Conservation (phyloP, 495 filamentous ascomycete genomes). For the Astrothelium subdiscretum region DNA sequence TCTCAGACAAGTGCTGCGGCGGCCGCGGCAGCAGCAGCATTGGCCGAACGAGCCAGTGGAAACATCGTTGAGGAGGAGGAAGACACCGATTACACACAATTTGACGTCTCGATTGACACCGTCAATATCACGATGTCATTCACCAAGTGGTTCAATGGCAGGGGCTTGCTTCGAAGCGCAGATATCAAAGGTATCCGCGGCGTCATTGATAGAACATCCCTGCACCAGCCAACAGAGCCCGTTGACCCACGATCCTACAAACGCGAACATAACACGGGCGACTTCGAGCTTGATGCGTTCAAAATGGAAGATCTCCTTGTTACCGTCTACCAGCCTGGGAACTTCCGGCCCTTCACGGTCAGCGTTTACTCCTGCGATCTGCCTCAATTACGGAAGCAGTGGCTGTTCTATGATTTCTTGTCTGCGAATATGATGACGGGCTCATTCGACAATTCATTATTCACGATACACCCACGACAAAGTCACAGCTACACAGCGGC, state of each 20-base stretch:
- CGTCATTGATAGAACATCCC: constrained; percentile 79
- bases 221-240: constrained; percentile 56
- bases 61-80: constrained; percentile 50
- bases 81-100: constrained; percentile 94
- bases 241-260: constrained; percentile 78
- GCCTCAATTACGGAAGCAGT: constrained; percentile 85
- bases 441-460: constrained; percentile 87
- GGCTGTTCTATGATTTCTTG: constrained; percentile 94
- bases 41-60: constrained; percentile 44
- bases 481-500: constrained; percentile 57
- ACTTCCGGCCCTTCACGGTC: constrained; percentile 85
- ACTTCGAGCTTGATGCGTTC: constrained; percentile 94
- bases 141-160: constrained; percentile 94
- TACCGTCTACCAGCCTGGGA: constrained; percentile 79
- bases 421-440: constrained; percentile 93
- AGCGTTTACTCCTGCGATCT: constrained; percentile 94
- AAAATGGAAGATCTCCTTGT: constrained; percentile 89
- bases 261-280: constrained; percentile 78
- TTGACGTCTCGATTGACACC: constrained; percentile 86
- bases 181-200: constrained; percentile 92
- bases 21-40: constrained; percentile 53
- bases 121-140: constrained; percentile 98
- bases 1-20: constrained; percentile 78
- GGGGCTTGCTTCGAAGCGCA: constrained; percentile 80
- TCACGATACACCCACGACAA: constrained; percentile 93